Evolutionary conservation across 768 basidiomycete genomes (phyloP), one percentile per base, ranked within the genome.

Genomic region (Tephrocybe rancida): DNA sequence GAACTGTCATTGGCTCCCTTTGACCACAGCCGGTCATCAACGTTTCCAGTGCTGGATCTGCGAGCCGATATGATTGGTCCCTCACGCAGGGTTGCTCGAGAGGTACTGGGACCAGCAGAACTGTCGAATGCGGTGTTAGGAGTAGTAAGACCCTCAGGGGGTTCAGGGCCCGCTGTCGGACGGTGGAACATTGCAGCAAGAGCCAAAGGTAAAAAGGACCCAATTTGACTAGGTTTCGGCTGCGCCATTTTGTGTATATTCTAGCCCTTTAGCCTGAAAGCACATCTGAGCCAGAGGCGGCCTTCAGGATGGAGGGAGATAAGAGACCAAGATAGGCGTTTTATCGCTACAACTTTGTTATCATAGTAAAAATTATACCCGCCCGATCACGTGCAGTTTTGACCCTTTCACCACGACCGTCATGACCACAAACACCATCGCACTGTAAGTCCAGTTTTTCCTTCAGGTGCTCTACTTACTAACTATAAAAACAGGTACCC

Each of bases 401-500:
- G 37, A 38, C 24, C 22, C 60, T 44, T 44, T 21, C 26, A 25
- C 34, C 44, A 47, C 45, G 35, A 37, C 30, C 30, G n/a, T n/a
- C 30, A 32, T 32, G 41, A 58, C 66, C 59, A 81, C 80, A 76
- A 80, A 79, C 64, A 81, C 79, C 25, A 80, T 82, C 59, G 79
- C 80, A 8, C 59, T 82, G 79, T 78, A 61, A 43, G 76, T 69
- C n/a, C n/a, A 38, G 38, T 18, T 39, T 30, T 2, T 29, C 9
- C 42, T 43, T 22, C 6, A 5, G 35, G 22, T 34, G n/a, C 30
- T 35, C 43, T 19, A 16, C 37, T 9, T 25, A 44, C 25, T 46
- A 46, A 55, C 57, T 51, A 16, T 18, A 24, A 9, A 43, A 26
- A 21, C 56, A 92, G 90, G 7, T 93, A 93, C 61, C 91, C 89